Evolutionary conservation across 768 basidiomycete genomes (phyloP).

Genomic region (Coprinopsis strossmayeri): DNA sequence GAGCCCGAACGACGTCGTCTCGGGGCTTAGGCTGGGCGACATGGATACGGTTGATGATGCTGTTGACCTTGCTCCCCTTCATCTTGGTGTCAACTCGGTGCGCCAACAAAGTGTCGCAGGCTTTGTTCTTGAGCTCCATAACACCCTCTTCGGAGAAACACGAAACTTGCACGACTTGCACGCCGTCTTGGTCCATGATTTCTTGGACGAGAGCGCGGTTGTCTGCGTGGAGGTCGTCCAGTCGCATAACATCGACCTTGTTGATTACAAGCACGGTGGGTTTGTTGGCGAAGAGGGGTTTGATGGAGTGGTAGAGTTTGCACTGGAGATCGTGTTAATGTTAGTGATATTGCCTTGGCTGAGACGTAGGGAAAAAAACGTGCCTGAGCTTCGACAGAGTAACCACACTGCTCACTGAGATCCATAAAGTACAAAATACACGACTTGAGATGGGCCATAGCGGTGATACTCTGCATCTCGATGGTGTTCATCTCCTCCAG

Average conservation of each 20-base stretch:
- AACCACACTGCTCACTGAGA: conserved; percentile 96
- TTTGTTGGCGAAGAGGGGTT: conserved; percentile 92
- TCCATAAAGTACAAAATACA: conserved; percentile 99
- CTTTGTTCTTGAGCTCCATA: conserved; percentile 92
- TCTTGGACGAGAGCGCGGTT: conserved; percentile 78
- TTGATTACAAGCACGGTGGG: conserved; percentile 94
- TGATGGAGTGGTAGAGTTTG: conserved; percentile 98
- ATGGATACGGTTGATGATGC: conserved; percentile 91
- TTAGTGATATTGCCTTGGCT: conserved; percentile 17
- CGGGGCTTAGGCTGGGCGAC: conserved; percentile 87
- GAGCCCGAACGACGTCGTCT: conserved; percentile 81
- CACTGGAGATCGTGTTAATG: conserved; percentile 44
- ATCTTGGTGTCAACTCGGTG: conserved; percentile 93
- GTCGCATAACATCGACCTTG: conserved; percentile 91
- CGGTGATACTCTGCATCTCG: conserved; percentile 99
- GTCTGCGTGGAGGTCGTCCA: conserved; percentile 77
- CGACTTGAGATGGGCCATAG: conserved; percentile 90
- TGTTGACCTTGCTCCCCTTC: conserved; percentile 89
- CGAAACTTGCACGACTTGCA: conserved; percentile 78
- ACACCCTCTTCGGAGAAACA: conserved; percentile 97
- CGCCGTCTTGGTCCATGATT: conserved; percentile 70
- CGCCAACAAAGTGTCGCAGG: conserved; percentile 92
- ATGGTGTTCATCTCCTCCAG: conserved; percentile 99
- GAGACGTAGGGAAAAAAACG: conserved; percentile 16
- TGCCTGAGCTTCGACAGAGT: conserved; percentile 93